These are phyloP conservation scores for Lippia alba DNA, from an alignment of 305 asterid species.

Conservation along the genomic window DNA sequence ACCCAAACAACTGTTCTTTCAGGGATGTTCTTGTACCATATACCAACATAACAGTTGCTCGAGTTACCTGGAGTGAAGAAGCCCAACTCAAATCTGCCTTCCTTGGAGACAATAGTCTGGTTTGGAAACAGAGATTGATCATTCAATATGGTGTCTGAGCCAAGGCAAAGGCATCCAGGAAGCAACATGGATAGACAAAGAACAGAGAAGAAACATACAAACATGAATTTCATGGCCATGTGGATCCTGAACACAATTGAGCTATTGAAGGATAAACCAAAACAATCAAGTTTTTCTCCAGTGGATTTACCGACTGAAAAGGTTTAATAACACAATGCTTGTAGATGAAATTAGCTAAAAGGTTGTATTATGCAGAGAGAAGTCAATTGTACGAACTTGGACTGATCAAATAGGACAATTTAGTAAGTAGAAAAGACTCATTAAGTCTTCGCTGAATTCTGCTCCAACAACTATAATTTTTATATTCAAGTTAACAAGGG, in stretches of 20 bases:
- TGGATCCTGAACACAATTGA: too few relatives aligned
- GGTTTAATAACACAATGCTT: too few relatives aligned
- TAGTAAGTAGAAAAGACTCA: background rate
- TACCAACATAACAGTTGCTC: slow-evolving; percentile 31
- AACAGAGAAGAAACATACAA: background rate
- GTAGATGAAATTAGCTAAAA: background rate
- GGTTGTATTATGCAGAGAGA: background rate
- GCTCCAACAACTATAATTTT: background rate
- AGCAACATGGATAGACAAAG: background rate
- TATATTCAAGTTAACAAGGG: background rate
- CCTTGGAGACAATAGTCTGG: slow-evolving; percentile 37
- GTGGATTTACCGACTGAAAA: too few relatives aligned
- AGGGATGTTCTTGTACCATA: slow-evolving; percentile 41
- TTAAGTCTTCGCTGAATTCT: background rate
- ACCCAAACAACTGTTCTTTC: slow-evolving; percentile 38
- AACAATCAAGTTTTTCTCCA: too few relatives aligned
- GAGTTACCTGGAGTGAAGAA: slow-evolving; percentile 35
- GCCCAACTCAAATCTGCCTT: slow-evolving; percentile 39
- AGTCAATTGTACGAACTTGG: background rate
- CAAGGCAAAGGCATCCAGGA: background rate
- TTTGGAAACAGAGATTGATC: slow-evolving; percentile 29
- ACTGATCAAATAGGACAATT: background rate
- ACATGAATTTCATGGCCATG: background rate
- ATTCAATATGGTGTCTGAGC: slow-evolving; percentile 25
- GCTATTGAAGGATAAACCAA: too few relatives aligned